Evolutionary conservation across 1,139 yeast species (phyloP).

Genomic region (Pneumocystis wakefieldiae): DNA sequence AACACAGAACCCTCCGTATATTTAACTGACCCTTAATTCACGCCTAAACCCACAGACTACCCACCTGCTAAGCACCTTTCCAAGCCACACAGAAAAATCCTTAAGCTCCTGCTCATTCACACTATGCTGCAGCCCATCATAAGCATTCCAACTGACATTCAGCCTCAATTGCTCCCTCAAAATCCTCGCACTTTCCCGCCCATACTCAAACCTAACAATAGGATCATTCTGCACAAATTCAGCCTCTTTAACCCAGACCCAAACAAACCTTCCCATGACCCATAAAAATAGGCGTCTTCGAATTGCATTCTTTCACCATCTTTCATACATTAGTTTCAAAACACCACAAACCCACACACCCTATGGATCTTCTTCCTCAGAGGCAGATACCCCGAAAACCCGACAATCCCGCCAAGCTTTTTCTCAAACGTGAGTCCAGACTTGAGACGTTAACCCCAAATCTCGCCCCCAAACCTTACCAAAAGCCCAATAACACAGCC

Average conservation of each 20-base stretch:
- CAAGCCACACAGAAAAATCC: conserved; percentile 44
- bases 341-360: background rate
- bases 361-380: conserved; percentile 26
- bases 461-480: background rate
- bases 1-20: no score
- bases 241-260: background rate
- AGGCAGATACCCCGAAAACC: conserved; percentile 68
- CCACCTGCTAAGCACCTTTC: conserved; percentile 13
- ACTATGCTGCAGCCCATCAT: conserved; percentile 52
- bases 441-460: conserved; percentile 7
- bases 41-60: no score
- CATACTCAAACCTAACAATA: conserved; percentile 39
- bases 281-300: conserved; percentile 58
- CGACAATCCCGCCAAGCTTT: conserved; percentile 64
- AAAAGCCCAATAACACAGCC: conserved; percentile 7
- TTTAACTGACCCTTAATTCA: no score
- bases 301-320: conserved; percentile 11
- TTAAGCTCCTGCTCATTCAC: conserved; percentile 50
- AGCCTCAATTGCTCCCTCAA: conserved; percentile 36
- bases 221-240: conserved; percentile 34
- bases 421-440: conserved; percentile 33
- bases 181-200: conserved; percentile 30
- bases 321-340: conserved; percentile 19
- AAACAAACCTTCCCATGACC: conserved; percentile 55
- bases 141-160: conserved; percentile 40